These are phyloP conservation scores for Baudoinia panamericana DNA, from an alignment of 495 filamentous ascomycete genomes.

Conservation along the genomic window DNA sequence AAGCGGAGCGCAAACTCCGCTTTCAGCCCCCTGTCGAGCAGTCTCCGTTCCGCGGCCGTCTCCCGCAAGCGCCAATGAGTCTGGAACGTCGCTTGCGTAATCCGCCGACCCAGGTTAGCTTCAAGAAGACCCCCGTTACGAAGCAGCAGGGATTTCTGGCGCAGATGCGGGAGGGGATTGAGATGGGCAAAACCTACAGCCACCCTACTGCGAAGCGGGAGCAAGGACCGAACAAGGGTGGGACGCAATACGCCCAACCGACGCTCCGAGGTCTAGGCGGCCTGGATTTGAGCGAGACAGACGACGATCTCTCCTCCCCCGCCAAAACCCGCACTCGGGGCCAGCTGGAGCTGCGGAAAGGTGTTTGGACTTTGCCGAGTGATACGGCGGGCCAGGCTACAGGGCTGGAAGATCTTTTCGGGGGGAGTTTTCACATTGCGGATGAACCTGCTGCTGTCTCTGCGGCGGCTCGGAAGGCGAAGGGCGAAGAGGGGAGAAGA, in stretches of 20 bases:
- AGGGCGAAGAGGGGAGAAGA: not conserved
- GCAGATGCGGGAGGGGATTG: conserved; percentile 19
- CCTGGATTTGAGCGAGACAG: not conserved
- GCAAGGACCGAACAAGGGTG: not conserved
- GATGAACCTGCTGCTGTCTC: conserved; percentile 5
- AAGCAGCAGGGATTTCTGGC: conserved; percentile 35
- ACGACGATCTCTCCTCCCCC: conserved; percentile 14
- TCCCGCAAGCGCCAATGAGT: conserved; percentile 19
- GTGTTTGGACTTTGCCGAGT: conserved; percentile 8
- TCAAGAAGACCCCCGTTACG: conserved; percentile 31
- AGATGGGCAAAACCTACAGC: conserved; percentile 10
- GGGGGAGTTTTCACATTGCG: conserved; percentile 14
- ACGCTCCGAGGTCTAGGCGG: not conserved
- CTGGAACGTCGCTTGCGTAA: conserved; percentile 37
- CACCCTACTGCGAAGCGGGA: not conserved
- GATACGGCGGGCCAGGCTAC: conserved; percentile 7
- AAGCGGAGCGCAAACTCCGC: conserved; percentile 10
- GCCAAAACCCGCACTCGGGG: conserved; percentile 14
- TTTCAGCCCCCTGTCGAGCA: conserved; percentile 9
- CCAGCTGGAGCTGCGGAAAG: conserved; percentile 4
- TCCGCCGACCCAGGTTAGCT: conserved; percentile 39
- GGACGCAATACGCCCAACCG: not conserved
- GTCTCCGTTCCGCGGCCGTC: conserved; percentile 13
- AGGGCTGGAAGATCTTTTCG: conserved; percentile 19
- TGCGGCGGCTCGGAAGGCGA: not conserved